Percentiles rank a stretch among this genome's conserved stretches.
Evolutionary conservation across 83 land plant genomes (phyloP).

Genomic region (Picea abies): DNA sequence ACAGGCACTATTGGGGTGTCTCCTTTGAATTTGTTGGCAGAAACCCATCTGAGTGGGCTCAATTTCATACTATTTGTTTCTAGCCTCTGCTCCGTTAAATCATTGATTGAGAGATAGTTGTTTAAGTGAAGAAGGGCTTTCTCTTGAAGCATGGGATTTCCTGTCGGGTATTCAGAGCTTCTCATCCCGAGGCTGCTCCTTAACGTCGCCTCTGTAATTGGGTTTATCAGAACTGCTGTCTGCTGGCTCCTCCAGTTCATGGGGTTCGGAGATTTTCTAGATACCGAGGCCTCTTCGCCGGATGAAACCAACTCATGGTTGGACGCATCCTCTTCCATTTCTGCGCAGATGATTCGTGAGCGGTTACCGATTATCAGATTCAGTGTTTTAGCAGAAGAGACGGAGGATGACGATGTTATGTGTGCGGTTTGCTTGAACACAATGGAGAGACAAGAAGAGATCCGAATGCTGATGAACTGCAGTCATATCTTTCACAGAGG

Average conservation of each 20-base stretch:
- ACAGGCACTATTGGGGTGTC: no score
- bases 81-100: no score
- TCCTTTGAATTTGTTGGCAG: no score
- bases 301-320: background rate
- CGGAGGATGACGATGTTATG: background rate
- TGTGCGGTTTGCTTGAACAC: constrained; percentile 19
- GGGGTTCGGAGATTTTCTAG: constrained; percentile 55
- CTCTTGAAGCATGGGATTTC: constrained; percentile 42
- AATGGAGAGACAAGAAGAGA: constrained; percentile 16
- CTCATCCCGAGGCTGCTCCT: constrained; percentile 44
- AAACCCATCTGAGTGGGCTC: no score
- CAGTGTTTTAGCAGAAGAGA: constrained; percentile 21
- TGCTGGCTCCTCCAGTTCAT: constrained; percentile 20
- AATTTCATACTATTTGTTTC: no score
- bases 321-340: constrained; percentile 20
- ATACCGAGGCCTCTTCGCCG: constrained; percentile 29
- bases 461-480: constrained; percentile 22
- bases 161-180: constrained; percentile 55
- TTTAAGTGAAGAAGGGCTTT: no score
- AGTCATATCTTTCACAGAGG: constrained; percentile 21
- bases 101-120: no score
- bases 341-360: constrained; percentile 43
- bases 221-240: constrained; percentile 26
- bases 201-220: constrained; percentile 36
- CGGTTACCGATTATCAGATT: constrained; percentile 47